Evolutionary conservation across 2,329 filamentous ascomycete species (phyloP), one percentile per base, ranked within the genome.

Genomic region (Sarocladium kiliense): DNA sequence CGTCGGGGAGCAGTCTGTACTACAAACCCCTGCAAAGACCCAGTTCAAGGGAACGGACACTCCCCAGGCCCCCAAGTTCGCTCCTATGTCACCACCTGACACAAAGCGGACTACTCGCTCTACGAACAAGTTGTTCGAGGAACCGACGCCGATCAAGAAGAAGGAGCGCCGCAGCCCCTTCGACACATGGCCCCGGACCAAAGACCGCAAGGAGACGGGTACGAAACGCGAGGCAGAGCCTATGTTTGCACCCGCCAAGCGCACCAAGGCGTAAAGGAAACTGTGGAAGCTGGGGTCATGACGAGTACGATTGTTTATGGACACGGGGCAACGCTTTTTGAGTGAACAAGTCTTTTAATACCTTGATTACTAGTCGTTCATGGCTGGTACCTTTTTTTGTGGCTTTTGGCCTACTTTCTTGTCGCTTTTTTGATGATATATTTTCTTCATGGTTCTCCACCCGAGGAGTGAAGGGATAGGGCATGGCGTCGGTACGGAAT

Each of bases 131-230:
- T 73, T 78, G 55, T 61, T 65, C 27, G 70, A 72, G 3, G 71
- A 72, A 12, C 59, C 65, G 11, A 74, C 74, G 9, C 74, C 78
- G 1, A 62, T 73, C 59, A 78, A 74, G 61, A 57, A 57, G 60
- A 56, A 61, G 57, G 66, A 66, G 27, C 53, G 44, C n/a, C 44
- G 41, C 21, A 55, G 80, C 62, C 83, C 82, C 2, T 90, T 90
- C 62, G 84, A 88, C 62, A 76, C 76, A 37, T 91, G 86, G 86
- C 80, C 76, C 59, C 82, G 85, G 56, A 82, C 81, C 62, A 90
- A 90, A 75, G 72, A 68, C 59, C 69, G 61, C 68, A 58, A 72
- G 74, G 58, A 74, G 80, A 77, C 70, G 74, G 73, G 63, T 71
- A 23, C 68, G 50, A 80, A 80, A 66, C 73, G 76, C 57, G 62